These are phyloP conservation scores for Glycine soja DNA, from an alignment of 306 rosid genomes.

Conservation along the genomic window DNA sequence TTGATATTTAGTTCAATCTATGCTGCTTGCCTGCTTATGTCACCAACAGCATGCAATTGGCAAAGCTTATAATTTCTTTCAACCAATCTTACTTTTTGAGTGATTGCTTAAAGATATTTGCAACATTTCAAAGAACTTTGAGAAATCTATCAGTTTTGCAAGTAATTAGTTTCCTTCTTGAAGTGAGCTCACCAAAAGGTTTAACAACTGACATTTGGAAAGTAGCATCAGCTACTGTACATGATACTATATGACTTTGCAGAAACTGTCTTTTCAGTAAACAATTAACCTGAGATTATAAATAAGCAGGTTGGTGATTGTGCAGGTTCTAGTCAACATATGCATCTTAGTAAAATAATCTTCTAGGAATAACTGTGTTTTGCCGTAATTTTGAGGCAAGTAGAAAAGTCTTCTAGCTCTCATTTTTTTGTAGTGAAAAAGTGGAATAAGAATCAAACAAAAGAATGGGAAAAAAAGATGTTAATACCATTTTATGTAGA, in stretches of 20 bases:
- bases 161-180: slow-evolving; percentile 12
- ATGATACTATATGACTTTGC: not conserved
- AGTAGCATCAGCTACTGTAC: not conserved
- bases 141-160: not conserved
- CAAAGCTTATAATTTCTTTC: slow-evolving; percentile 14
- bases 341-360: slow-evolving; percentile 29
- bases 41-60: slow-evolving; percentile 17
- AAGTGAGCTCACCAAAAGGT: slow-evolving; percentile 22
- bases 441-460: not conserved
- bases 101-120: slow-evolving; percentile 35
- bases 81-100: slow-evolving; percentile 2
- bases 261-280: not conserved
- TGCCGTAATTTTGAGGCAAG: not conserved
- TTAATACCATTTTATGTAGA: slow-evolving; percentile 6
- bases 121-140: slow-evolving; percentile 3
- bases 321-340: slow-evolving; percentile 15
- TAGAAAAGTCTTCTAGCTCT: not conserved
- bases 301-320: slow-evolving; percentile 9
- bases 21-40: slow-evolving; percentile 19
- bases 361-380: slow-evolving; percentile 10
- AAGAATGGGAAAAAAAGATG: not conserved
- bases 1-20: slow-evolving; percentile 34
- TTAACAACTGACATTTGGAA: slow-evolving; percentile 12
- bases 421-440: not conserved
- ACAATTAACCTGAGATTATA: not conserved